Evolutionary conservation across 1,284 basidiomycete species (phyloP), one percentile per base, ranked within the genome.

Genomic region (Tylopilus sp.): DNA sequence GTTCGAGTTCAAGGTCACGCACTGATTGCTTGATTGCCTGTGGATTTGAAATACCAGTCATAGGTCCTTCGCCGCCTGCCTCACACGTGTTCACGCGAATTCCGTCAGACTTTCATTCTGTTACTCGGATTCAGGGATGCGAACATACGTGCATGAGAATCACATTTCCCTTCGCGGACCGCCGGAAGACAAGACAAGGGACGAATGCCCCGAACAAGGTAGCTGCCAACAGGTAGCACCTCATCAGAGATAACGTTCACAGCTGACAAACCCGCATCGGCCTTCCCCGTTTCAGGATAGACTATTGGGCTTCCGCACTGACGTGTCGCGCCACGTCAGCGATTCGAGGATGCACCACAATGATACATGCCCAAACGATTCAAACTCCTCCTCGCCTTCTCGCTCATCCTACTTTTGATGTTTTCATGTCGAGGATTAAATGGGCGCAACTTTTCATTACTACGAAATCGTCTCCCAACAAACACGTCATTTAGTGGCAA

Each of bases 211-310:
- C n/a, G n/a, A 26, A 26, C 36, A 46, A 42, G 18, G 52, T 30
- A 41, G 38, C 10, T 15, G 10, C 15, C 21, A 23, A 23, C 21
- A 4, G 8, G 9, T 18, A 8, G 13, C 40, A 39, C 23, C 31
- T 38, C 43, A 42, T 50, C 37, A 47, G 23, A 46, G 55, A 57
- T 61, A 59, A 41, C 46, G 38, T 60, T 59, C 46, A 37, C 9
- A 25, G 33, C 35, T 52, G 46, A 59, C 57, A 48, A 51, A 49
- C 36, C 12, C 30, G 15, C 39, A 28, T 36, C n/a, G 18, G 8
- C 10, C 3, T 46, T 23, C 19, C 43, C 35, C 25, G 40, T 49
- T 59, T 53, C 53, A 44, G 23, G 6, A n/a, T 11, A 33, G 19
- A n/a, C 31, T 35, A 31, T 36, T 26, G 11, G 21, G 10, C 18